Percentiles rank a stretch among this genome's conserved stretches.
Evolutionary conservation across 2,329 filamentous ascomycete genomes (phyloP).

Genomic region (Byssothecium circinans): DNA sequence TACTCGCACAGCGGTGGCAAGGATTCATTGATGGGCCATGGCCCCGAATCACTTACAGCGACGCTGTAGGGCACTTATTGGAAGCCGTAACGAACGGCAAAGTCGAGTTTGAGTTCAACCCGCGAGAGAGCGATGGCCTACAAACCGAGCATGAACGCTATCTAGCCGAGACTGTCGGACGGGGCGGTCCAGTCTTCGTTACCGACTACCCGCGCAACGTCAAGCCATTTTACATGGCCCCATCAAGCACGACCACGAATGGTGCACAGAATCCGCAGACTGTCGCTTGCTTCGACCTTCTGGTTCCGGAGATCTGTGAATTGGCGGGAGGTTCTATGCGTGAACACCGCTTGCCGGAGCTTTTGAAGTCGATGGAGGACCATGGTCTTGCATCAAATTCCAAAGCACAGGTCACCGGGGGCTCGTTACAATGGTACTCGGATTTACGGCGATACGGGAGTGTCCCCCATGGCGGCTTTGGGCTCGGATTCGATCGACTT

Average conservation of each 20-base stretch:
- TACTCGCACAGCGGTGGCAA: slow-evolving; percentile 71
- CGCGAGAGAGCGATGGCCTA: slow-evolving; percentile 72
- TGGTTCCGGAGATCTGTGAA: slow-evolving; percentile 84
- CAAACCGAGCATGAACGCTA: slow-evolving; percentile 93
- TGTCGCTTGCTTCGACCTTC: slow-evolving; percentile 86
- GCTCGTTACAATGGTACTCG: slow-evolving; percentile 75
- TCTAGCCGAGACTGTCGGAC: slow-evolving; percentile 69
- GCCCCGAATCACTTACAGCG: slow-evolving; percentile 80
- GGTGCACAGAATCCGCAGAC: slow-evolving; percentile 49
- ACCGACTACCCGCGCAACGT: slow-evolving; percentile 86
- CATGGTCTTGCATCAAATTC: slow-evolving; percentile 57
- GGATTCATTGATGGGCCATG: slow-evolving; percentile 72
- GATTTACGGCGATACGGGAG: slow-evolving; percentile 90
- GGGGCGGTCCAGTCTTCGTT: slow-evolving; percentile 76
- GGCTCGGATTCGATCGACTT: slow-evolving; percentile 84
- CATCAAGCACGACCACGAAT: slow-evolving; percentile 33
- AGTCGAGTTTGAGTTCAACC: slow-evolving; percentile 65
- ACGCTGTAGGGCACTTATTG: slow-evolving; percentile 72
- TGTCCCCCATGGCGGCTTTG: slow-evolving; percentile 88
- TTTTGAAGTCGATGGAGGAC: slow-evolving; percentile 70
- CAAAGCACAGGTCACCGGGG: slow-evolving; percentile 21
- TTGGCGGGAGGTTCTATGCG: slow-evolving; percentile 87
- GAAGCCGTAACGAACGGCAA: slow-evolving; percentile 55
- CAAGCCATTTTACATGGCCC: slow-evolving; percentile 91
- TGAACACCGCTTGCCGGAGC: slow-evolving; percentile 71